Conservation (phyloP, 2,329 filamentous ascomycete species). For the Exophiala aquamarina region DNA sequence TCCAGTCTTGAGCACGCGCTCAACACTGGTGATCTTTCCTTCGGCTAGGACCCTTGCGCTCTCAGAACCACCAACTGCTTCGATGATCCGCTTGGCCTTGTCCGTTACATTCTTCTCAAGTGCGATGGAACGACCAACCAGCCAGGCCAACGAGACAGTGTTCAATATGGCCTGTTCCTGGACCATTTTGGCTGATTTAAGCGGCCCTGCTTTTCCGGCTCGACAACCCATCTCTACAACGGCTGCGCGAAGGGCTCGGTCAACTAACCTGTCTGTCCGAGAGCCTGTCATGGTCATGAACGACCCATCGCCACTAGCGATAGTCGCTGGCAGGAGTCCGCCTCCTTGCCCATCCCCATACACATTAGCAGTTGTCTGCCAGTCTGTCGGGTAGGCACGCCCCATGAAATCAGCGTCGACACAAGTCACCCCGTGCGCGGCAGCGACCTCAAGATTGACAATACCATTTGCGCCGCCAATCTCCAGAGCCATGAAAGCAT, state of each 20-base stretch:
- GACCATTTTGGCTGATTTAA: slow-evolving; percentile 40
- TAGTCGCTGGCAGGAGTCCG: slow-evolving; percentile 26
- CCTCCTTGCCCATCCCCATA: slow-evolving; percentile 14
- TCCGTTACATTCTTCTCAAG: slow-evolving; percentile 41
- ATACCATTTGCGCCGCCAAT: slow-evolving; percentile 68
- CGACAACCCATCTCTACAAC: slow-evolving; percentile 56
- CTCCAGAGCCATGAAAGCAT: slow-evolving; percentile 63
- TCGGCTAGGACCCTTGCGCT: slow-evolving; percentile 60
- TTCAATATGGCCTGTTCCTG: slow-evolving; percentile 39
- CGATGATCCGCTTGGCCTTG: slow-evolving; percentile 59
- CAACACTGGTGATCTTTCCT: slow-evolving; percentile 64
- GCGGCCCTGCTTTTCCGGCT: slow-evolving; percentile 42
- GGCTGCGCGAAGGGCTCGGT: slow-evolving; percentile 50
- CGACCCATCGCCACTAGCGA: slow-evolving; percentile 50
- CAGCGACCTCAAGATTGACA: slow-evolving; percentile 59
- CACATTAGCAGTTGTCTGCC: slow-evolving; percentile 21
- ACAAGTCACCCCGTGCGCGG: slow-evolving; percentile 32
- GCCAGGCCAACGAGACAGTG: slow-evolving; percentile 46
- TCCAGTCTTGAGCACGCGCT: slow-evolving; percentile 50
- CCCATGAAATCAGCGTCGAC: slow-evolving; percentile 50
- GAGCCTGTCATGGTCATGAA: slow-evolving; percentile 47
- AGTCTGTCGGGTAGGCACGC: slow-evolving; percentile 20
- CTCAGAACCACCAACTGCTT: slow-evolving; percentile 37
- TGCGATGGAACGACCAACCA: slow-evolving; percentile 61
- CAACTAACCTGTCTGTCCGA: slow-evolving; percentile 38